Evolutionary conservation across 306 rosid species (phyloP).

Genomic region (Hippophae tibetana): DNA sequence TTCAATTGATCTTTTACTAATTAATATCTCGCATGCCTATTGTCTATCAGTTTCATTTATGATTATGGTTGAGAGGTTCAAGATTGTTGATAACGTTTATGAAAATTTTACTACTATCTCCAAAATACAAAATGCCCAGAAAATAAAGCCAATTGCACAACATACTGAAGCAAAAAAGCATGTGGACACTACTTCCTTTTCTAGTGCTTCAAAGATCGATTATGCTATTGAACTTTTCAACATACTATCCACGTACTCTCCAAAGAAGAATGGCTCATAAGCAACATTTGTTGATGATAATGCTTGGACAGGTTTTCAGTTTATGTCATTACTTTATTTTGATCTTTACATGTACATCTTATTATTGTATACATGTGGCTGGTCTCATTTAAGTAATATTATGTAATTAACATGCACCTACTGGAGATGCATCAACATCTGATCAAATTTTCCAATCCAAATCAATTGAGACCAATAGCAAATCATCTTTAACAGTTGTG

Average conservation of each 20-base stretch:
- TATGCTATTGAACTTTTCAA: constrained; percentile 87
- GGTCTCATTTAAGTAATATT: constrained; percentile 10
- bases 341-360: not conserved
- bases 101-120: constrained; percentile 45
- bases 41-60: not conserved
- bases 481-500: constrained; percentile 53
- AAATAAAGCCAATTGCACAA: constrained; percentile 44
- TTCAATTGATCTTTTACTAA: not conserved
- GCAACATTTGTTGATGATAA: constrained; percentile 53
- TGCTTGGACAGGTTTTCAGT: constrained; percentile 93
- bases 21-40: constrained; percentile 1
- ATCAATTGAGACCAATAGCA: constrained; percentile 41
- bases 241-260: constrained; percentile 71
- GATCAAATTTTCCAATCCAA: constrained; percentile 51
- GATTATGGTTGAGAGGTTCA: not conserved
- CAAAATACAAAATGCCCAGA: constrained; percentile 51
- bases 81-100: constrained; percentile 16
- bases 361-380: constrained; percentile 10
- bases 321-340: constrained; percentile 36
- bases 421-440: constrained; percentile 42
- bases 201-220: constrained; percentile 72
- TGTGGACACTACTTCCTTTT: constrained; percentile 34
- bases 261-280: constrained; percentile 50
- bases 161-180: constrained; percentile 52
- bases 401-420: constrained; percentile 57